Evolutionary conservation across 2,329 filamentous ascomycete genomes (phyloP), one percentile per base, ranked within the genome.

Genomic region (Monilinia fructigena): DNA sequence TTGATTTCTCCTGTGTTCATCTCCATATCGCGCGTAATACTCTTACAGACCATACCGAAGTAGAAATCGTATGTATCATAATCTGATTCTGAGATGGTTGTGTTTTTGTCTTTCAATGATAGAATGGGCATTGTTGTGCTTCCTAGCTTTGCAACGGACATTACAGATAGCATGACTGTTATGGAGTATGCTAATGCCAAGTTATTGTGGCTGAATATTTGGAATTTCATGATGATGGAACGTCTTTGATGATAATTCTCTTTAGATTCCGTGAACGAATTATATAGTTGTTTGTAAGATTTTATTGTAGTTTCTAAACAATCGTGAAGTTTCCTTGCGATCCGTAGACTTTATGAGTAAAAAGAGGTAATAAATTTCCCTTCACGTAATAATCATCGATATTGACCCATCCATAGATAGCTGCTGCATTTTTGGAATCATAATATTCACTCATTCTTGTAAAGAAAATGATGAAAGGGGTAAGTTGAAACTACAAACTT

Each of bases 71-170:
- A 38, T 23, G 20, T 55, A 38, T 40, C 20, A 55, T n/a, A 16
- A 2, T 14, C 16, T 20, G 26, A 53, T 31, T 14, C 16, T 8
- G 26, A 18, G 50, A 0, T 8, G 6, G 18, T n/a, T 18, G 4
- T 1, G 23, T 53, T 53, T 28, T 10, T 16, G 2, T 53, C 23
- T 52, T 26, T 26, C 12, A 23, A 26, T n/a, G 48, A 10, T 16
- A 16, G 4, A 0, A 40, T n/a, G 2, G 12, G n/a, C 8, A 4
- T 16, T 3, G n/a, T 23, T 4, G 14, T 26, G n/a, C n/a, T 26
- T 18, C 7, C 38, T 10, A 28, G 3, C 26, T 5, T 42, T 1
- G 18, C 6, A 18, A 56, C 18, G 23, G 1, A 4, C 14, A 56
- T 18, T 18, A n/a, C 4, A 4, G 14, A 42, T 28, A 56, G n/a